Percentiles rank a stretch among this genome's conserved stretches.
These are phyloP conservation scores for Sesbania bispinosa DNA, from an alignment of 306 rosid species.

Conservation along the genomic window DNA sequence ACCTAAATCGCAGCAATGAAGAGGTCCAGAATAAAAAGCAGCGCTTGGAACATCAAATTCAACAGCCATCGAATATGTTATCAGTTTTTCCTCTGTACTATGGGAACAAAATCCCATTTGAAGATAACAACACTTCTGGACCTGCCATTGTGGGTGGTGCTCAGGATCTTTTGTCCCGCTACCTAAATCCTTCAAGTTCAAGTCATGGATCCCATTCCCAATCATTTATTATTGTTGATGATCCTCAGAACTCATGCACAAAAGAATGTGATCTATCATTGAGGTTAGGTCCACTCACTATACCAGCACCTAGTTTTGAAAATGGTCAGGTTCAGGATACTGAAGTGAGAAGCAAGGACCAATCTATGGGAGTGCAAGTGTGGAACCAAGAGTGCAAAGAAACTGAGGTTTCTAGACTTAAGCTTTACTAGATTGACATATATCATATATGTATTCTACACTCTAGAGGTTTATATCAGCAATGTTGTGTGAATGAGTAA, in stretches of 20 bases:
- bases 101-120: conserved; percentile 24
- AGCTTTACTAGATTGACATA: too few species aligned
- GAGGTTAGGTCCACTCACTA: conserved; percentile 48
- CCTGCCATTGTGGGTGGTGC: conserved; percentile 22
- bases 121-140: conserved; percentile 23
- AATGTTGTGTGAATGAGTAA: too few species aligned
- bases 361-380: too few species aligned
- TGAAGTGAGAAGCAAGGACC: conserved; percentile 10
- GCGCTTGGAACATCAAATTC: conserved; percentile 22
- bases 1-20: conserved; percentile 41
- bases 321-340: conserved; percentile 2
- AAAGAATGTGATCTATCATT: conserved; percentile 62
- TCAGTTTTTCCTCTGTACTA: conserved; percentile 50
- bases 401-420: too few species aligned
- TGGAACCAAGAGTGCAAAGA: too few species aligned
- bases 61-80: conserved; percentile 19
- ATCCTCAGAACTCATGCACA: conserved; percentile 13
- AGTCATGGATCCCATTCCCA: too few species aligned
- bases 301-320: conserved; percentile 21
- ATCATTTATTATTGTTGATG: neutral
- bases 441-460: too few species aligned
- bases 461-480: too few species aligned
- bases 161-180: too few species aligned
- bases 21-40: conserved; percentile 33
- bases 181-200: too few species aligned